Evolutionary conservation across 768 basidiomycete genomes (phyloP).

Genomic region (Leccinum pellstonianum): DNA sequence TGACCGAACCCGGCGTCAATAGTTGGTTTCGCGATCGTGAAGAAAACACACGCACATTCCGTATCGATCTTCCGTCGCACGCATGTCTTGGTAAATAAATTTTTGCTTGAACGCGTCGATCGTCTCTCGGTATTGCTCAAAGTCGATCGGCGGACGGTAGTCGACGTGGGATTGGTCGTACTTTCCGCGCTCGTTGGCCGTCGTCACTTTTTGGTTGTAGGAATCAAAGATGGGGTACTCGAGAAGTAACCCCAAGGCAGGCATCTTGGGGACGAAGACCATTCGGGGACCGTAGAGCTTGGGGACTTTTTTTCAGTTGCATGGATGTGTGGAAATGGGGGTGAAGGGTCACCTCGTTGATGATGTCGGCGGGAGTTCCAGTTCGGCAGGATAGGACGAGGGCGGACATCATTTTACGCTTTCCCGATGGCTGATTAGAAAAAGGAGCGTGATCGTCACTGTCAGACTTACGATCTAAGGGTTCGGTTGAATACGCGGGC

Average conservation of each 20-base stretch:
- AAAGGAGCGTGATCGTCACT: background rate
- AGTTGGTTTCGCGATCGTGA: background rate
- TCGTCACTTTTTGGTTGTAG: slow-evolving; percentile 62
- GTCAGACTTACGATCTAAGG: slow-evolving; percentile 31
- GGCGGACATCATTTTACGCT: slow-evolving; percentile 97
- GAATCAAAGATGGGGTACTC: slow-evolving; percentile 82
- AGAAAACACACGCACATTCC: slow-evolving; percentile 58
- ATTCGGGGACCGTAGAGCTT: slow-evolving; percentile 75
- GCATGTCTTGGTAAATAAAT: slow-evolving; percentile 85
- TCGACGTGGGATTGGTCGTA: slow-evolving; percentile 54
- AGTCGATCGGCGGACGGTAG: slow-evolving; percentile 71
- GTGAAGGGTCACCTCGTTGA: slow-evolving; percentile 57
- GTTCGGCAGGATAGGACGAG: slow-evolving; percentile 81
- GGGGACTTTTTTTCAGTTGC: background rate
- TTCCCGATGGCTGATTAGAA: slow-evolving; percentile 15
- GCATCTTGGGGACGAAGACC: slow-evolving; percentile 93
- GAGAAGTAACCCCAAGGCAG: slow-evolving; percentile 87
- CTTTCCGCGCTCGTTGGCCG: slow-evolving; percentile 40
- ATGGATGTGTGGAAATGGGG: background rate
- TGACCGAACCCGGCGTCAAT: slow-evolving; percentile 26
- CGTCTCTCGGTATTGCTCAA: slow-evolving; percentile 58
- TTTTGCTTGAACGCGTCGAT: slow-evolving; percentile 84
- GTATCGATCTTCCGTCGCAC: slow-evolving; percentile 74
- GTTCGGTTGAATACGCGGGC: slow-evolving; percentile 13
- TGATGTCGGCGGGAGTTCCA: slow-evolving; percentile 66